phyloP scores from a whole-genome alignment of 2,329 filamentous ascomycete species.

The Neoascochyta sp. region DNA sequence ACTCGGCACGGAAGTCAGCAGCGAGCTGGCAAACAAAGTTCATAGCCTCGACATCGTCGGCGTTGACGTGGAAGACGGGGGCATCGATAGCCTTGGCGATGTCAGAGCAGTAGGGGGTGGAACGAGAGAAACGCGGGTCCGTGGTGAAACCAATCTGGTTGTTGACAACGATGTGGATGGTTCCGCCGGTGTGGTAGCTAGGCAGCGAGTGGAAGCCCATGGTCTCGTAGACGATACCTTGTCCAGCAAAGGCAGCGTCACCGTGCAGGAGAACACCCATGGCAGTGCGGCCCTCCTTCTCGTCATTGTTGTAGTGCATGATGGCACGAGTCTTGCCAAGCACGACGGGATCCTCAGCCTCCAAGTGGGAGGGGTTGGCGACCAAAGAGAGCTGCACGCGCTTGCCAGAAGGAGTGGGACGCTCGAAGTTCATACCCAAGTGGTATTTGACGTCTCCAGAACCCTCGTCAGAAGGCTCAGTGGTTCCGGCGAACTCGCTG shows the following conservation, averaged over 20 bases:
- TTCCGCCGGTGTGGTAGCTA: constrained; percentile 94
- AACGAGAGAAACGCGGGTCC: constrained; percentile 93
- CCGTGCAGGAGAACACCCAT: constrained; percentile 97
- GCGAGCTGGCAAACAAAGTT: constrained; percentile 98
- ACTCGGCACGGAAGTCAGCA: constrained; percentile 96
- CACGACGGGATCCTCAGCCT: constrained; percentile 96
- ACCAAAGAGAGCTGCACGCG: constrained; percentile 98
- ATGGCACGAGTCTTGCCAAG: constrained; percentile 96
- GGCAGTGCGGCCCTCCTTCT: constrained; percentile 79
- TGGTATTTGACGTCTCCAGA: constrained; percentile 99
- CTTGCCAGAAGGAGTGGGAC: constrained; percentile 95
- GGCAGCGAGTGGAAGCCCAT: constrained; percentile 96
- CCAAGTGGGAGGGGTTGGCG: constrained; percentile 95
- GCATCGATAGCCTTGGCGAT: constrained; percentile 99
- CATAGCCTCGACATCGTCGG: constrained; percentile 95
- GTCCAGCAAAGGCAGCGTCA: constrained; percentile 92
- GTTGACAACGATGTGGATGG: constrained; percentile 95
- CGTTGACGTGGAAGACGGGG: constrained; percentile 98
- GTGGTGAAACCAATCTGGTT: constrained; percentile 99
- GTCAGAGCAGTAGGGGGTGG: constrained; percentile 97
- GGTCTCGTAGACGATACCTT: constrained; percentile 97
- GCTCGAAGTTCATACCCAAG: constrained; percentile 99
- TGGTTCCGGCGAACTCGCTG: constrained; percentile 89
- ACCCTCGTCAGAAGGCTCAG: constrained; percentile 86
- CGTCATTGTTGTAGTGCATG: constrained; percentile 98